These are phyloP conservation scores for Protea cynaroides DNA, from an alignment of 164 flowering plant genomes.

Conservation along the genomic window DNA sequence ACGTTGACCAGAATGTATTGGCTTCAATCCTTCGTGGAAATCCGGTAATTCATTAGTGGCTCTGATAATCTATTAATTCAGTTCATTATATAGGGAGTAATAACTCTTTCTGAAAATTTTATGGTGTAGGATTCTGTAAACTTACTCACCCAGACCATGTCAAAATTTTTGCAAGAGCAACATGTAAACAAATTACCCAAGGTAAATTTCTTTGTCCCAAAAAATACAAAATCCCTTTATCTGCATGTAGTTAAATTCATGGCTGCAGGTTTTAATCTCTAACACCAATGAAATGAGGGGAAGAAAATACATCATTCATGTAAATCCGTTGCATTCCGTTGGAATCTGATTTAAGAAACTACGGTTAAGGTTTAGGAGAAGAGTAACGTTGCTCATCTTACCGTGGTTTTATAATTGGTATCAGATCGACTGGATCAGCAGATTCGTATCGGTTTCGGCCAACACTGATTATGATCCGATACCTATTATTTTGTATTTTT, in stretches of 20 bases:
- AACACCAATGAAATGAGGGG: background rate
- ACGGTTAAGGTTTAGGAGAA: too few relatives aligned
- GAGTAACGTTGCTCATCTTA: too few relatives aligned
- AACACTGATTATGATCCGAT: too few relatives aligned
- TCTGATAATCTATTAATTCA: background rate
- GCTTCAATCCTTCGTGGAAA: slow-evolving; percentile 39
- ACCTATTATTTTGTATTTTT: too few relatives aligned
- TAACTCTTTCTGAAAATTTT: background rate
- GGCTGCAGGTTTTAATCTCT: background rate
- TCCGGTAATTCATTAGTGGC: slow-evolving; percentile 29
- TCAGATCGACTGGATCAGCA: too few relatives aligned
- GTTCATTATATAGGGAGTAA: background rate
- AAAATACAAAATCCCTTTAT: background rate
- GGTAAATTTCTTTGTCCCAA: slow-evolving; percentile 27
- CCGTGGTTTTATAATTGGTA: too few relatives aligned
- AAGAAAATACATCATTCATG: background rate
- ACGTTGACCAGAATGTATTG: slow-evolving; percentile 43
- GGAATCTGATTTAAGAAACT: too few relatives aligned
- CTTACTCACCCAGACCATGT: slow-evolving; percentile 32
- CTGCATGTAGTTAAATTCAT: background rate
- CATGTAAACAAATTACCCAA: slow-evolving; percentile 33
- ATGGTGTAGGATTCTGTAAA: slow-evolving; percentile 41
- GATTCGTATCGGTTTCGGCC: too few relatives aligned
- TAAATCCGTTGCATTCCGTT: too few relatives aligned
- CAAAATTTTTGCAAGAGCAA: slow-evolving; percentile 41